A percentile compares a stretch with the other conserved stretches of the same genome.
Conservation (phyloP, 768 basidiomycete genomes). For the Amanita pallidorosea region DNA sequence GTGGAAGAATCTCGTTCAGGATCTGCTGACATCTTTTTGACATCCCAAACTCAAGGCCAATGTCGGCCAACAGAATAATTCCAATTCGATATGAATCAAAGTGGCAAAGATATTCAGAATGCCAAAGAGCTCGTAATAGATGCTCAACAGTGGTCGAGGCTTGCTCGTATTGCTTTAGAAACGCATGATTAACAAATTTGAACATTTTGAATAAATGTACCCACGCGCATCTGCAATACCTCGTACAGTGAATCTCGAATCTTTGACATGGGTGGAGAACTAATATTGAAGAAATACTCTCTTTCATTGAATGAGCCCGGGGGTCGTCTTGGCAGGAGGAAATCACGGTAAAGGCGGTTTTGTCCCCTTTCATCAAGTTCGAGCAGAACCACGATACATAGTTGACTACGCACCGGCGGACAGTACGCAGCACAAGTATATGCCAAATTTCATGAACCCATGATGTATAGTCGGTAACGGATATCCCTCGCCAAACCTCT, state of each 20-base stretch:
- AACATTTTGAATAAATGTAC: slow-evolving; percentile 9
- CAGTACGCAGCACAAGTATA: slow-evolving; percentile 54
- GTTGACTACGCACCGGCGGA: slow-evolving; percentile 42
- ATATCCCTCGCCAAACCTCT: slow-evolving; percentile 58
- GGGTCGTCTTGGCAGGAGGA: slow-evolving; percentile 50
- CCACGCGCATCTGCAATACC: slow-evolving; percentile 34
- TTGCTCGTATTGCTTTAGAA: slow-evolving; percentile 50
- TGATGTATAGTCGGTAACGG: slow-evolving; percentile 49
- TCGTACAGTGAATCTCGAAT: slow-evolving; percentile 35
- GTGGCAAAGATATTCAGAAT: slow-evolving; percentile 68
- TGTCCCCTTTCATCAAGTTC: slow-evolving; percentile 39
- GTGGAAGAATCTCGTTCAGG: slow-evolving; percentile 74
- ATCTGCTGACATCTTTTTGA: slow-evolving; percentile 51
- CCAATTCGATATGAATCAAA: slow-evolving; percentile 58
- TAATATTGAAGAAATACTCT: slow-evolving; percentile 42
- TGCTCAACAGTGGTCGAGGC: slow-evolving; percentile 51
- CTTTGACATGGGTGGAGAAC: slow-evolving; percentile 26
- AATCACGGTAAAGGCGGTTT: slow-evolving; percentile 51
- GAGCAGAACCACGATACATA: background rate
- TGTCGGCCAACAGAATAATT: slow-evolving; percentile 65
- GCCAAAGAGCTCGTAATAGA: slow-evolving; percentile 65
- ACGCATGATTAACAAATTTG: slow-evolving; percentile 3
- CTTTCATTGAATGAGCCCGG: slow-evolving; percentile 40
- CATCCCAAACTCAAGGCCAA: slow-evolving; percentile 71
- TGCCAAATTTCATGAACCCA: slow-evolving; percentile 80